Conservation (phyloP, 805 yeast species). For the Barnettozyma botsteinii region DNA sequence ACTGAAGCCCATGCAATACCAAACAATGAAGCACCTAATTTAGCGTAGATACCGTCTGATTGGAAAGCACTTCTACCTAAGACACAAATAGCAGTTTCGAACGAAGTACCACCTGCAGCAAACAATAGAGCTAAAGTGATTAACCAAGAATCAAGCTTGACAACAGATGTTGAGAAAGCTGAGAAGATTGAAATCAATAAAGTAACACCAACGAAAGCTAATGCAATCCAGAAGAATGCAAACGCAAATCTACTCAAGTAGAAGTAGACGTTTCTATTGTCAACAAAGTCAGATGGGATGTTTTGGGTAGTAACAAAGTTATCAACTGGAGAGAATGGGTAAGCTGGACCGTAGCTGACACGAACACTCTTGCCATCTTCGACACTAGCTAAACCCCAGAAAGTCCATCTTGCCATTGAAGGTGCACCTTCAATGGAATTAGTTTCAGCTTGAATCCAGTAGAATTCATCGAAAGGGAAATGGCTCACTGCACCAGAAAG, state of each 20-base stretch:
- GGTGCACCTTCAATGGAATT: conserved; percentile 44
- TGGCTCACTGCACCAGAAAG: conserved; percentile 57
- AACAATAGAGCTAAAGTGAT: conserved; percentile 47
- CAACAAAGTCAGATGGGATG: conserved; percentile 49
- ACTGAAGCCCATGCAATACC: conserved; percentile 72
- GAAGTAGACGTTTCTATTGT: conserved; percentile 51
- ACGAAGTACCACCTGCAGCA: conserved; percentile 55
- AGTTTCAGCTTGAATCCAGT: conserved; percentile 70
- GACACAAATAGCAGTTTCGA: conserved; percentile 75
- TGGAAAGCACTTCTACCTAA: conserved; percentile 67
- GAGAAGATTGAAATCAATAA: conserved; percentile 51
- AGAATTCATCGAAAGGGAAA: conserved; percentile 59
- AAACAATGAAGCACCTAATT: conserved; percentile 50
- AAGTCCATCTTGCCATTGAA: conserved; percentile 65
- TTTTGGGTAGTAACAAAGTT: conserved; percentile 52
- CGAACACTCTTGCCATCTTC: conserved; percentile 31
- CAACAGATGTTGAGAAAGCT: conserved; percentile 49
- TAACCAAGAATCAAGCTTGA: conserved; percentile 48
- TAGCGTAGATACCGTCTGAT: conserved; percentile 36
- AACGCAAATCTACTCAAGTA: conserved; percentile 63
- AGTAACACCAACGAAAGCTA: conserved; percentile 58
- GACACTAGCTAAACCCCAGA: conserved; percentile 68
- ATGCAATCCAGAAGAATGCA: conserved; percentile 53
- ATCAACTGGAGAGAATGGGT: conserved; percentile 69
- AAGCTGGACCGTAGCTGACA: conserved; percentile 50